phyloP scores from a whole-genome alignment of 1,284 basidiomycete species.

The Volvariella surrecta region DNA sequence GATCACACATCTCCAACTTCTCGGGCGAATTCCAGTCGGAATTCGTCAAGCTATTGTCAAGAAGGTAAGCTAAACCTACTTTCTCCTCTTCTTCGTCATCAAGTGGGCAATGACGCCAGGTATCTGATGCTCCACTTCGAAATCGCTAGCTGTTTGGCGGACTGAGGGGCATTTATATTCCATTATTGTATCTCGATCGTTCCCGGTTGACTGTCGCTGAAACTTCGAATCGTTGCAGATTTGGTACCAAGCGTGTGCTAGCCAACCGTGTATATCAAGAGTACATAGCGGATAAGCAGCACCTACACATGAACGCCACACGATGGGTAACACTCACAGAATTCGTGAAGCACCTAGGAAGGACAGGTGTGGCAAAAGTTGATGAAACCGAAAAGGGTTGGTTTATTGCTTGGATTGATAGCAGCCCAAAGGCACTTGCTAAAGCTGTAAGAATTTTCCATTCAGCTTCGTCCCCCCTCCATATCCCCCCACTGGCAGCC shows the following conservation, averaged over 20 bases:
- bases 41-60: slow-evolving; percentile 83
- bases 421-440: slow-evolving; percentile 85
- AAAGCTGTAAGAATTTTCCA: slow-evolving; percentile 61
- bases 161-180: too few species aligned
- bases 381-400: slow-evolving; percentile 98
- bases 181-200: too few species aligned
- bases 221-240: slow-evolving; percentile 51
- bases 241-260: slow-evolving; percentile 87
- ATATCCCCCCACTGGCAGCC: slow-evolving; percentile 2
- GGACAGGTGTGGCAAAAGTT: slow-evolving; percentile 82
- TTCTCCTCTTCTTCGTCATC: background rate
- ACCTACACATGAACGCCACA: slow-evolving; percentile 98
- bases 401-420: slow-evolving; percentile 97
- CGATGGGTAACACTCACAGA: slow-evolving; percentile 96
- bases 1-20: slow-evolving; percentile 86
- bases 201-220: too few species aligned
- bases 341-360: slow-evolving; percentile 88
- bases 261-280: slow-evolving; percentile 98
- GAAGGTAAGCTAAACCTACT: slow-evolving; percentile 51
- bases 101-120: too few species aligned
- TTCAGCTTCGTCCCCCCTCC: slow-evolving; percentile 4
- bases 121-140: slow-evolving; percentile 4
- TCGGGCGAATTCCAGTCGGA: slow-evolving; percentile 87
- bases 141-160: too few species aligned
- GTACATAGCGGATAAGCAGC: slow-evolving; percentile 91